Base-by-base conservation (phyloP, 345 rosid species). In the Salix brachista region DNA sequence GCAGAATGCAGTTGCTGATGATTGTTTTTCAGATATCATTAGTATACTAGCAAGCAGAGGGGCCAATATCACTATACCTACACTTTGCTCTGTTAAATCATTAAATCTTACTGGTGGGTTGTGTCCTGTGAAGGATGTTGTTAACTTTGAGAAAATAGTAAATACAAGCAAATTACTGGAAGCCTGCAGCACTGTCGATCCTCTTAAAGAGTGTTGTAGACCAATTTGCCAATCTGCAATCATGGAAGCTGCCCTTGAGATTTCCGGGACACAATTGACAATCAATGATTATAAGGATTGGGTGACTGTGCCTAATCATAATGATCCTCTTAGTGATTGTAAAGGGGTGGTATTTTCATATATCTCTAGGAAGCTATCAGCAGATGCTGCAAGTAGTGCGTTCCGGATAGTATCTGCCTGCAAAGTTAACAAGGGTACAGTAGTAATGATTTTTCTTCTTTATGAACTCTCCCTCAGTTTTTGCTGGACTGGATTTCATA, bases 1-100 rank as follows among this genome's bases (percentile, higher is more conserved):
- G 79, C 85, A 83, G 67, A 87, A 79, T 70, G 81, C 91, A 5
- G 84, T 88, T 84, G 97, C 98, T 83, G 75, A 81, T 85, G 96
- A 96, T 91, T 96, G 99, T 89, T 93, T 93, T 93, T 89, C 96
- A 71, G 99, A 96, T 89, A 87, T 93, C 91, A 81, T 91, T 85
- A 89, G 93, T 56, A 89, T 91, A 77, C 83, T 95, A 75, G 86
- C 85, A 76, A 91, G 98, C 87, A 87, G 82, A 81, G 92, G 99
- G 87, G 99, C 99, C 77, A 90, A 91, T 67, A 82, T 50, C 77
- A 86, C 88, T 11, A 80, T 93, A 77, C 94, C 93, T 80, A 70
- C 83, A 16, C 83, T 93, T 52, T 95, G 99, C 81, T 90, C 97
- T 25, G 91, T 89, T 65, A 90, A 89, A 67, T 83, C 99, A 46